These are phyloP conservation scores for Meyerozyma carpophila DNA, from an alignment of 1,139 yeast species.

Conservation along the genomic window DNA sequence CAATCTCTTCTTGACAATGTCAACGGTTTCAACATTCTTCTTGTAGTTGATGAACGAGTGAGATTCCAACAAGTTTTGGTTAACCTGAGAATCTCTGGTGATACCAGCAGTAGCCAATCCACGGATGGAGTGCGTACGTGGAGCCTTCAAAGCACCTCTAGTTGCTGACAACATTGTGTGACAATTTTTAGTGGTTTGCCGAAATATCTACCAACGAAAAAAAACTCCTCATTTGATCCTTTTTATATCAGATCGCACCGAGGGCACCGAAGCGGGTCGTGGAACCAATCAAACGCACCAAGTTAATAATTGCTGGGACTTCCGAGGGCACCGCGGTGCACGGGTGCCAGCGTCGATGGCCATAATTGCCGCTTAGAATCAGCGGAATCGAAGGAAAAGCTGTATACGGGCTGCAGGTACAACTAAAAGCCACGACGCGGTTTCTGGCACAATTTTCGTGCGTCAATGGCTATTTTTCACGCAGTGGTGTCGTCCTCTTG, in stretches of 20 bases:
- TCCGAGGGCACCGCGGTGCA: background rate
- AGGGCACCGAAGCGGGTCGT: background rate
- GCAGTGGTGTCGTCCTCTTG: background rate
- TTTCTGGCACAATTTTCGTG: background rate
- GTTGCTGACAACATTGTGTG: constrained; percentile 35
- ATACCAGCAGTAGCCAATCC: constrained; percentile 72
- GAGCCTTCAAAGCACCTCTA: constrained; percentile 28
- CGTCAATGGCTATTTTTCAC: background rate
- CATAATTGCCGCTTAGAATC: background rate
- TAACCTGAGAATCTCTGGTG: constrained; percentile 87
- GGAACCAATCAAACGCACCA: background rate
- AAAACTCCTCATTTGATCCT: constrained; percentile 1
- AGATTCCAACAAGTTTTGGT: constrained; percentile 86
- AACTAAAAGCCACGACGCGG: background rate
- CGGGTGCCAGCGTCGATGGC: background rate
- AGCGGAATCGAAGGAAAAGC: background rate
- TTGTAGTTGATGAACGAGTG: constrained; percentile 78
- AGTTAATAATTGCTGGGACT: background rate
- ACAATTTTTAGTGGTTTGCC: background rate
- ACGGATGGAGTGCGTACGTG: constrained; percentile 42
- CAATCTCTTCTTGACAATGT: constrained; percentile 81
- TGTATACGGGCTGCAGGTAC: background rate
- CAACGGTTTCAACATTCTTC: constrained; percentile 74
- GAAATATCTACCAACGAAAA: constrained; percentile 1
- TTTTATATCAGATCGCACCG: constrained; percentile 1